A percentile compares a stretch with the other conserved stretches of the same genome.
Evolutionary conservation across 768 basidiomycete species (phyloP).

Genomic region (Podaxis sp.): DNA sequence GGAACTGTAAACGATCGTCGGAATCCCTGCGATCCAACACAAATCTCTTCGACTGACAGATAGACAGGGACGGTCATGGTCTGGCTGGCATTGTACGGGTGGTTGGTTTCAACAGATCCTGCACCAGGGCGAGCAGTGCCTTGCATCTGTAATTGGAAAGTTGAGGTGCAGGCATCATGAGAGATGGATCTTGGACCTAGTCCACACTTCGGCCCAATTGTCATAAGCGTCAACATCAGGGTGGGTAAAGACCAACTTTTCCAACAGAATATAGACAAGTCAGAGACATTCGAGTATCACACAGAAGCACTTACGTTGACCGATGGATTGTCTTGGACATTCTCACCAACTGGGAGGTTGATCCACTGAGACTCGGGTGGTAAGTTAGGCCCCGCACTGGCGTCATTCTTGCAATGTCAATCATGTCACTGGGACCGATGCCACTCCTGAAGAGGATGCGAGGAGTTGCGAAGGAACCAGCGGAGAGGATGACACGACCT

Average conservation of each 20-base stretch:
- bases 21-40: not conserved
- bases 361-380: conserved; percentile 52
- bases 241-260: conserved; percentile 60
- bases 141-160: conserved; percentile 41
- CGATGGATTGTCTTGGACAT: conserved; percentile 56
- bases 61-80: conserved; percentile 65
- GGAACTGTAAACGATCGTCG: conserved; percentile 33
- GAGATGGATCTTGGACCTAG: conserved; percentile 21
- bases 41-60: conserved; percentile 32
- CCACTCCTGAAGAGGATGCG: conserved; percentile 60
- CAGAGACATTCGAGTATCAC: not conserved
- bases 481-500: conserved; percentile 62
- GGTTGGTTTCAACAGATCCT: conserved; percentile 44
- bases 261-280: not conserved
- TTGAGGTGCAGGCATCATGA: not conserved
- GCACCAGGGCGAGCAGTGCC: conserved; percentile 66
- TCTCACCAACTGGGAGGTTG: conserved; percentile 56
- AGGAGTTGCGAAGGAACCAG: conserved; percentile 54
- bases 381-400: conserved; percentile 42
- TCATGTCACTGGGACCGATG: conserved; percentile 60
- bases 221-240: conserved; percentile 61
- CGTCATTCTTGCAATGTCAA: conserved; percentile 44
- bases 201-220: conserved; percentile 61
- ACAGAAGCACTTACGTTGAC: conserved; percentile 46
- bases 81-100: conserved; percentile 52